Evolutionary conservation across 2,329 filamentous ascomycete species (phyloP).

Genomic region (Aspergillus niger): DNA sequence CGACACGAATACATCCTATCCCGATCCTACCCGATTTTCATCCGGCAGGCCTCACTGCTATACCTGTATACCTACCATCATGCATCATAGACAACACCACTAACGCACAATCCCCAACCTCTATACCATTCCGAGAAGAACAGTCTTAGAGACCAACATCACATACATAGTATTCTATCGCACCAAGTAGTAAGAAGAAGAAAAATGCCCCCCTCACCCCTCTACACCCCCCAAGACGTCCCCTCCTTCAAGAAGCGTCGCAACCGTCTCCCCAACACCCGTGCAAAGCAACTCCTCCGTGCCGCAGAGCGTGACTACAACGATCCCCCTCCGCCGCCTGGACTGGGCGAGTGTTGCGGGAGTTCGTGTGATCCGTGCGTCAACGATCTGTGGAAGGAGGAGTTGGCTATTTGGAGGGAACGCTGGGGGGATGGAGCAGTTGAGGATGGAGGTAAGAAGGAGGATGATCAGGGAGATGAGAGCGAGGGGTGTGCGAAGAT

Average conservation of each 20-base stretch:
- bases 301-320: constrained; percentile 32
- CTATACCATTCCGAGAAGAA: not conserved
- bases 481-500: constrained; percentile 12
- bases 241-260: constrained; percentile 33
- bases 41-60: not conserved
- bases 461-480: not conserved
- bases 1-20: not conserved
- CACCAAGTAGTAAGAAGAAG: not conserved
- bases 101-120: not conserved
- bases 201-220: constrained; percentile 22
- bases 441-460: constrained; percentile 6
- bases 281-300: constrained; percentile 37
- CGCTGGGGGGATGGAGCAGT: constrained; percentile 32
- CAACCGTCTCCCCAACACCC: constrained; percentile 32
- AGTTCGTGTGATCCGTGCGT: constrained; percentile 42
- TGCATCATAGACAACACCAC: not conserved
- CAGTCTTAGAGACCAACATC: not conserved
- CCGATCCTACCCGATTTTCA: not conserved
- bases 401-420: constrained; percentile 37
- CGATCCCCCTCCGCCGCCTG: constrained; percentile 37
- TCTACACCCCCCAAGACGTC: constrained; percentile 28
- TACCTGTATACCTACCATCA: not conserved
- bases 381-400: constrained; percentile 38
- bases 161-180: not conserved
- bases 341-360: constrained; percentile 37